These are phyloP conservation scores for Quercus aquifolioides DNA, from an alignment of 306 rosid species.

Conservation along the genomic window DNA sequence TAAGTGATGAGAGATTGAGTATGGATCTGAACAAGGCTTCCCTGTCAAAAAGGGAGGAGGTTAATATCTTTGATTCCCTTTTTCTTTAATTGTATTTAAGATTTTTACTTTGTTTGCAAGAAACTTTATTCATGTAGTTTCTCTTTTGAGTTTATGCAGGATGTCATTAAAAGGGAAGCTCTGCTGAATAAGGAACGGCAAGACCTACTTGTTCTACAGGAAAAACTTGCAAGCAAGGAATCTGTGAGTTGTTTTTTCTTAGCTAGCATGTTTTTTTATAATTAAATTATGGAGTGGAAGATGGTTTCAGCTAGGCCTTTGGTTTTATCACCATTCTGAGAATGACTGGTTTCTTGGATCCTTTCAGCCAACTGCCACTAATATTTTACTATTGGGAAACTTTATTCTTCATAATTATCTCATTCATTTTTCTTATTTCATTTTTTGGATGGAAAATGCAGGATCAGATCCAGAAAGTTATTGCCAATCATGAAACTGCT, in stretches of 20 bases:
- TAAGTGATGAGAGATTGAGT: slow-evolving; percentile 56
- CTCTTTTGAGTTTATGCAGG: slow-evolving; percentile 42
- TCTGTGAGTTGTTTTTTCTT: slow-evolving; percentile 49
- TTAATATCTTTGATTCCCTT: slow-evolving; percentile 24
- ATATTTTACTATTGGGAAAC: neutral
- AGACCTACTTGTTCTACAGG: slow-evolving; percentile 62
- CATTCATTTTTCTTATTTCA: neutral
- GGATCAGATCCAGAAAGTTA: slow-evolving; percentile 63
- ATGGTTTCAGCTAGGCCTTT: neutral
- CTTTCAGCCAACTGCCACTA: neutral
- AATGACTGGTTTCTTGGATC: neutral
- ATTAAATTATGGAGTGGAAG: neutral
- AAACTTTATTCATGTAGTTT: slow-evolving; percentile 19
- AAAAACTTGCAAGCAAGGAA: slow-evolving; percentile 62
- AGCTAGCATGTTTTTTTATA: neutral
- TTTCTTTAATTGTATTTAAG: slow-evolving; percentile 15
- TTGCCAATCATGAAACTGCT: slow-evolving; percentile 60
- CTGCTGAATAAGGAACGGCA: slow-evolving; percentile 64
- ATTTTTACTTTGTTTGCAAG: slow-evolving; percentile 8
- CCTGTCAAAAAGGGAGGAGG: slow-evolving; percentile 68
- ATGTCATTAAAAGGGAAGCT: slow-evolving; percentile 46
- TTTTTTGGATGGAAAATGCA: slow-evolving; percentile 36
- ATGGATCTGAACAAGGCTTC: slow-evolving; percentile 56
- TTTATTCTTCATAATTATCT: neutral
- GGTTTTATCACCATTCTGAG: slow-evolving; percentile 12